Evolutionary conservation across 352 stramenopile species (phyloP), one percentile per base, ranked within the genome.

Genomic region (Phytopythium helicoides): DNA sequence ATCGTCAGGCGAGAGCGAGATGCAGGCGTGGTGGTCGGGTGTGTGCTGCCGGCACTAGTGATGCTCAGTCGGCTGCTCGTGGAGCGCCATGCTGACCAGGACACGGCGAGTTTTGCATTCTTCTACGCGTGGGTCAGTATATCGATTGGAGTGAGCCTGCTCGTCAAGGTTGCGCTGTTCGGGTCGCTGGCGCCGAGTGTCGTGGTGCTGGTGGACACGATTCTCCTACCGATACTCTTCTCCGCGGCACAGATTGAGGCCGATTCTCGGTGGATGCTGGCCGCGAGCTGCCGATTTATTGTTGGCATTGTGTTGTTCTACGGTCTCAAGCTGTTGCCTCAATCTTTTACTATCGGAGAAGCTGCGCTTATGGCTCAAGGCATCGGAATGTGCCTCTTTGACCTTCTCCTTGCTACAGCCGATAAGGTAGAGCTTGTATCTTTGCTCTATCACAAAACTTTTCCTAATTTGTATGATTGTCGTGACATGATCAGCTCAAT

Each of bases 291-390:
- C 28, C 63, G 77, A 26, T 49, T 66, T 10, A 3, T 71, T 18
- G 63, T 81, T 41, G 63, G 63, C 28, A 6, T 54, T 52, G 56
- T 82, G 15, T 53, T 91, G 14, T 47, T 56, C 33, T 73, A 62
- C 19, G 81, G 76, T 0, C 54, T 86, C 9, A 52, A 61, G 10
- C 62, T 68, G 5, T 50, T 92, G 6, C 68, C 68, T 15, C 62
- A 70, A 6, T 94, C 84, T 10, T 91, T 94, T 46, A 94, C 79
- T 2, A 44, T 90, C 26, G 81, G 84, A 0, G 84, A 94, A 58
- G 80, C 71, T 10, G 31, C 89, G 37, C 66, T 94, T 18, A 66
- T 89, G 16, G 67, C 79, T 2, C 76, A 94, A 44, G 74, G 72
- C 3, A 26, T 91, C 18, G 67, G 78, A 1, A 53, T 91, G 40